Evolutionary conservation across 495 filamentous ascomycete species (phyloP), one percentile per base, ranked within the genome.

Genomic region (Astrothelium macrocarpum): DNA sequence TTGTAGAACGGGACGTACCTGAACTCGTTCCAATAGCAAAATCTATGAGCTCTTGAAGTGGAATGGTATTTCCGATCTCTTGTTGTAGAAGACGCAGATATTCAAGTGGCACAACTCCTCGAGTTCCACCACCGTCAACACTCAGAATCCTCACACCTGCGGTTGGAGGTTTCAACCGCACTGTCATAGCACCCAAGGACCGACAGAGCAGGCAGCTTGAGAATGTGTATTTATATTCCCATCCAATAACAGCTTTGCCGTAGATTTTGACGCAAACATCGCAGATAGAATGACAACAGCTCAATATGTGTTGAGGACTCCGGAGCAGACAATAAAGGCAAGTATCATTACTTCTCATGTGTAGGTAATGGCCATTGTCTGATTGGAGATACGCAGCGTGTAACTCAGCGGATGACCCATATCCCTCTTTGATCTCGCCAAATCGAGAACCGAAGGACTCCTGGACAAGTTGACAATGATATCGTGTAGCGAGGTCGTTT

Each of bases 21-120:
- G 71, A 71, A 65, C 73, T 78, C 20, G 70, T 74, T 4, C 75
- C 63, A 56, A 78, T 49, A 0, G 67, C 64, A n/a, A 77, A 65
- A 64, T 77, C 67, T 4, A 78, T 64, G 0, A 76, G 60, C 32
- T 73, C 71, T 49, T 72, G 64, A 25, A 77, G 53, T 5, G 18
- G 58, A 42, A 65, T 74, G 25, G 7, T 49, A 11, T 62, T 62
- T 1, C 68, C 63, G 14, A 78, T 46, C 20, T 64, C 18, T 60
- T 71, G 67, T 49, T 78, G 64, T n/a, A 78, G 60, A 3, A 75
- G 53, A 11, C 68, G 32, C 1, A 77, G 67, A 46, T 71, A 73
- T 53, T 77, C 68, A 9, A 78, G 66, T 1, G 70, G 72, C 28
- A 77, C 68, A 14, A 75, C 68, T 23, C 71, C 75, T 25, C 72